Conservation (phyloP, 2,329 filamentous ascomycete genomes). For the Cadophora sp. region DNA sequence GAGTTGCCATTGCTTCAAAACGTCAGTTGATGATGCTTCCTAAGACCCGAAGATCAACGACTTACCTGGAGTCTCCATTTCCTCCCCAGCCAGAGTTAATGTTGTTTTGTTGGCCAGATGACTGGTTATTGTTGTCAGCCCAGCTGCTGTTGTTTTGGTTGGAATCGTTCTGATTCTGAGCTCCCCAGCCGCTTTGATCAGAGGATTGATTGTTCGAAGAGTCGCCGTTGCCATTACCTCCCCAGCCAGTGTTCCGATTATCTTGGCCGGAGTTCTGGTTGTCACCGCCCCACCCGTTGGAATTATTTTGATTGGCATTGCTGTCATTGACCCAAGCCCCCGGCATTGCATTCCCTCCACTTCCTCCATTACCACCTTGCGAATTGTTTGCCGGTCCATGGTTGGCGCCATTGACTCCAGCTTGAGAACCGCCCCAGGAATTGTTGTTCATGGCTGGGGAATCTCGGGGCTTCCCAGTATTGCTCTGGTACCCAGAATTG, state of each 20-base stretch:
- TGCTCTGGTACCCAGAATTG: not conserved
- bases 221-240: conserved; percentile 2
- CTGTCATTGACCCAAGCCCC: conserved; percentile 10
- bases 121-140: not conserved
- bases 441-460: conserved; percentile 17
- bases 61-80: conserved; percentile 6
- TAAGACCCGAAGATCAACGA: not conserved
- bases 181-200: not conserved
- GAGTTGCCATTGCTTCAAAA: not conserved
- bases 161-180: conserved; percentile 15
- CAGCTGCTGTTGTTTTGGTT: conserved; percentile 16
- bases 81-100: conserved; percentile 3
- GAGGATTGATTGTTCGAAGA: conserved; percentile 11
- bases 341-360: conserved; percentile 8
- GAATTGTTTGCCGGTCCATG: not conserved
- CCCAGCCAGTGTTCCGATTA: not conserved
- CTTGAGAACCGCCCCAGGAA: not conserved
- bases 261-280: not conserved
- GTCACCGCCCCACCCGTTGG: not conserved
- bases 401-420: not conserved
- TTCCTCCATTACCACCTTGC: conserved; percentile 3
- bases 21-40: not conserved
- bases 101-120: not conserved
- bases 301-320: not conserved
- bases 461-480: conserved; percentile 11